These are phyloP conservation scores for Acer saccharum DNA, from an alignment of 345 rosid genomes.

Conservation along the genomic window DNA sequence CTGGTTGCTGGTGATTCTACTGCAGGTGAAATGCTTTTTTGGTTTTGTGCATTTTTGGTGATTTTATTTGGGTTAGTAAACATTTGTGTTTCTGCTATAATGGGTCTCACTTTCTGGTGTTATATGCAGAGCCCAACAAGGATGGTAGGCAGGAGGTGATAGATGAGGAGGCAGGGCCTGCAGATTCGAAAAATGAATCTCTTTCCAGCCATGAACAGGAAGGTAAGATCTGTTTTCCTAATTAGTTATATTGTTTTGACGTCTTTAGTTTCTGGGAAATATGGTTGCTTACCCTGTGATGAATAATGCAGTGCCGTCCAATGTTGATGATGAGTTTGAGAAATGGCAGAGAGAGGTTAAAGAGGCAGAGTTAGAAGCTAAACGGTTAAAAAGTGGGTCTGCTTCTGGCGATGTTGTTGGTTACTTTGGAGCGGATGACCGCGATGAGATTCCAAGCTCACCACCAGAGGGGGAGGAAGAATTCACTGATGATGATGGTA, in stretches of 20 bases:
- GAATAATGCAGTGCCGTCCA: constrained; percentile 46
- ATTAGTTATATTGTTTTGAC: neutral
- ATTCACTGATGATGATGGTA: constrained; percentile 96
- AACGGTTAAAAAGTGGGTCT: constrained; percentile 52
- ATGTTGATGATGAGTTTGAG: constrained; percentile 72
- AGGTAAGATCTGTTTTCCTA: constrained; percentile 13
- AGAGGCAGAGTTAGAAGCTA: constrained; percentile 70
- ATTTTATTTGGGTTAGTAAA: neutral
- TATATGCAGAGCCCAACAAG: constrained; percentile 23
- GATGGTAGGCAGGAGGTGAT: constrained; percentile 15
- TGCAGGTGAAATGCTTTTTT: constrained; percentile 39
- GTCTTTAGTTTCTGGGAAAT: neutral
- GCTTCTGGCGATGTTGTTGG: constrained; percentile 32
- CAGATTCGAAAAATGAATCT: constrained; percentile 27
- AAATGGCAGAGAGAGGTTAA: constrained; percentile 85
- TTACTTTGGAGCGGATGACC: constrained; percentile 36
- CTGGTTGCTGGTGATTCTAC: constrained; percentile 30
- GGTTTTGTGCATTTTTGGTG: neutral
- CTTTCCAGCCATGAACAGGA: constrained; percentile 23
- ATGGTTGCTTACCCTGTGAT: constrained; percentile 31
- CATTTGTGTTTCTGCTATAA: constrained; percentile 6
- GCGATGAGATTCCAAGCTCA: constrained; percentile 51
- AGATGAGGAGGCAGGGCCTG: constrained; percentile 9
- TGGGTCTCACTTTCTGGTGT: constrained; percentile 15
- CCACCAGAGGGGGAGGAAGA: constrained; percentile 96